These are phyloP conservation scores for Populus trichocarpa DNA, from an alignment of 441 rosid species.

Conservation along the genomic window DNA sequence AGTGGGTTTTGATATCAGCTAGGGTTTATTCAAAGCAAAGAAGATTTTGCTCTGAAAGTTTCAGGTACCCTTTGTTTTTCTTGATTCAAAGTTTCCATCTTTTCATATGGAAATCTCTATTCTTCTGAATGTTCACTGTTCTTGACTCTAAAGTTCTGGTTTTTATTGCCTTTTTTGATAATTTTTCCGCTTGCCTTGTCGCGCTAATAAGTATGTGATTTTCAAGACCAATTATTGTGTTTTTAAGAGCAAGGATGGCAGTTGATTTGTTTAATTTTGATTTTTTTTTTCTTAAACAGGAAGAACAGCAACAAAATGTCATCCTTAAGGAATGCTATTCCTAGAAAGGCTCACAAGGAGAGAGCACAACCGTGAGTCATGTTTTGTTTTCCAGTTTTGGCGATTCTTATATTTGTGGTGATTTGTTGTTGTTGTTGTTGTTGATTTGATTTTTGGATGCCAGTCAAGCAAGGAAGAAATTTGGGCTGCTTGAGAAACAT, in stretches of 20 bases:
- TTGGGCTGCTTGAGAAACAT: slow-evolving; percentile 87
- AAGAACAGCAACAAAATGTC: slow-evolving; percentile 44
- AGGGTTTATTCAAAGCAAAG: neutral
- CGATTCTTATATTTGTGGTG: neutral
- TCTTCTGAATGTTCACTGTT: neutral
- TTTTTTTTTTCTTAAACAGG: neutral
- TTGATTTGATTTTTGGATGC: neutral
- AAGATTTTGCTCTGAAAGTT: neutral
- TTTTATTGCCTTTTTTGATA: neutral
- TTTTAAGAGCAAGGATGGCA: too few relatives aligned
- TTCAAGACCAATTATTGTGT: neutral
- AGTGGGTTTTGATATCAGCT: neutral
- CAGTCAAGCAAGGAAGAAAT: slow-evolving; percentile 71
- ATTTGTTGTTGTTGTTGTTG: neutral
- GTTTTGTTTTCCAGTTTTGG: neutral
- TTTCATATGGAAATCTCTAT: neutral
- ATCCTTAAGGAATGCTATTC: slow-evolving; percentile 66
- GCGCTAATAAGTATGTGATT: neutral
- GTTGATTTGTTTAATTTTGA: too few relatives aligned
- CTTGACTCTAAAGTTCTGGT: neutral
- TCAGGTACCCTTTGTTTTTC: neutral
- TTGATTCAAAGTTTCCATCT: neutral
- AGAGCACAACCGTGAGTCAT: slow-evolving; percentile 78
- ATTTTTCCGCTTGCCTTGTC: neutral
- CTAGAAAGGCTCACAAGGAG: slow-evolving; percentile 76